phyloP scores from a whole-genome alignment of 371 early-diverging fungal genomes.

The Chytridiales sp. region DNA sequence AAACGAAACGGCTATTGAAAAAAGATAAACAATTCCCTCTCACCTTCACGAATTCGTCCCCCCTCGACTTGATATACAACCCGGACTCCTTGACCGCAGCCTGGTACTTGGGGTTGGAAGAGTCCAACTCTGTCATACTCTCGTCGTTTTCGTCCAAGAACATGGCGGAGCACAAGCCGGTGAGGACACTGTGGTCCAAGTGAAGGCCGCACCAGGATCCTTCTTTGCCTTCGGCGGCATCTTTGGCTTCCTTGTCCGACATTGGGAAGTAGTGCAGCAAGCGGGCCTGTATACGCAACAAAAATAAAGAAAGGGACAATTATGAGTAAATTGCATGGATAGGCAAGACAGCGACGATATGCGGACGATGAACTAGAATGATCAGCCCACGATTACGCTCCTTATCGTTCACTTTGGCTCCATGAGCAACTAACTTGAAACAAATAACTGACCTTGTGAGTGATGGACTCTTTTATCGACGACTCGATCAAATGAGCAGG shows the following conservation, averaged over 20 bases:
- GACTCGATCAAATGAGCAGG: conserved; percentile 22
- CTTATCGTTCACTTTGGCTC: too few species aligned
- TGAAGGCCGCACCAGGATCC: conserved; percentile 68
- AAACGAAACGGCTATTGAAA: too few species aligned
- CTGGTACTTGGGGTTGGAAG: conserved; percentile 15
- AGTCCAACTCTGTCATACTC: conserved; percentile 10
- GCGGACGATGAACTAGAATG: too few species aligned
- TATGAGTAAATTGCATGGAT: background rate
- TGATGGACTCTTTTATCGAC: conserved; percentile 26
- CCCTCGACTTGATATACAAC: conserved; percentile 55
- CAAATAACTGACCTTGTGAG: conserved; percentile 19
- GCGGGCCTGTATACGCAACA: conserved; percentile 50
- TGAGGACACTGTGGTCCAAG: conserved; percentile 45
- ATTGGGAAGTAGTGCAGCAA: conserved; percentile 63
- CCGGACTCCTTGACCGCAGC: conserved; percentile 41
- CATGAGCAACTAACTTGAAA: too few species aligned
- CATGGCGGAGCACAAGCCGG: conserved; percentile 57
- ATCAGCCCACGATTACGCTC: too few species aligned
- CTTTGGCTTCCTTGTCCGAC: conserved; percentile 21
- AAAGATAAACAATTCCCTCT: background rate
- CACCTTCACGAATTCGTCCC: conserved; percentile 41
- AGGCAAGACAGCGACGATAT: too few species aligned
- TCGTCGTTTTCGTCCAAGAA: conserved; percentile 46
- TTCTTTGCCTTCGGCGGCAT: conserved; percentile 19
- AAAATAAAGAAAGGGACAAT: background rate